A percentile compares a stretch with the other conserved stretches of the same genome.
phyloP scores from a whole-genome alignment of 2,329 filamentous ascomycete genomes.

The Epichloe amarillans region DNA sequence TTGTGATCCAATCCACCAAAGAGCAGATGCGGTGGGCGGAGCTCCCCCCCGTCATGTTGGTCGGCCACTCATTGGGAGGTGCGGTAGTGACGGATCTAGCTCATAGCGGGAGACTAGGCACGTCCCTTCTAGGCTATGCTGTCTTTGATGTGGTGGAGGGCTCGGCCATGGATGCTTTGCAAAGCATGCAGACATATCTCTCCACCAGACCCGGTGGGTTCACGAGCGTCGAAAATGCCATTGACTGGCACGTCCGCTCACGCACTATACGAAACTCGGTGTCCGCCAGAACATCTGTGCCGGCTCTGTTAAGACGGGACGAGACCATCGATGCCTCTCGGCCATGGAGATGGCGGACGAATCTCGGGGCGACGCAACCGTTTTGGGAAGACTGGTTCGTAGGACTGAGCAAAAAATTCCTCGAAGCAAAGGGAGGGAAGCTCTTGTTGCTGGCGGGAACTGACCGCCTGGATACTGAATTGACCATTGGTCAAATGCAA shows the following conservation, averaged over 20 bases:
- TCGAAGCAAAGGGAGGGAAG: constrained; percentile 70
- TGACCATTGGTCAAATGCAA: constrained; percentile 97
- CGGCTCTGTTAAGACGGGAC: constrained; percentile 52
- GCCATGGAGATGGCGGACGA: constrained; percentile 74
- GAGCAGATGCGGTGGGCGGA: constrained; percentile 56
- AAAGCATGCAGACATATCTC: constrained; percentile 88
- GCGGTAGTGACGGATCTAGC: constrained; percentile 84
- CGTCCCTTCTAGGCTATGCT: constrained; percentile 65
- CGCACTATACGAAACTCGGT: constrained; percentile 72
- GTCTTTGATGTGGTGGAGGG: constrained; percentile 94
- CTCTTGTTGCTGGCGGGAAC: constrained; percentile 76
- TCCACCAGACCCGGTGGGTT: constrained; percentile 70
- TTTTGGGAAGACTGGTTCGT: constrained; percentile 95
- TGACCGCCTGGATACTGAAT: constrained; percentile 76
- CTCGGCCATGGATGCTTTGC: constrained; percentile 84
- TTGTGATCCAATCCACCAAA: constrained; percentile 55
- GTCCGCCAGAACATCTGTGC: constrained; percentile 80
- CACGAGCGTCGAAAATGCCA: constrained; percentile 59
- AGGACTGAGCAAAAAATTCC: constrained; percentile 77
- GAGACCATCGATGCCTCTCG: constrained; percentile 23
- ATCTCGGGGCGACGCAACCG: constrained; percentile 68
- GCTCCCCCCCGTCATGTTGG: constrained; percentile 66
- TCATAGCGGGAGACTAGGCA: constrained; percentile 49
- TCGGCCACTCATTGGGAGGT: constrained; percentile 86
- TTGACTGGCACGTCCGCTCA: constrained; percentile 88